Base-by-base conservation (phyloP, 2,329 filamentous ascomycete genomes). In the Waltergamsia citrina region DNA sequence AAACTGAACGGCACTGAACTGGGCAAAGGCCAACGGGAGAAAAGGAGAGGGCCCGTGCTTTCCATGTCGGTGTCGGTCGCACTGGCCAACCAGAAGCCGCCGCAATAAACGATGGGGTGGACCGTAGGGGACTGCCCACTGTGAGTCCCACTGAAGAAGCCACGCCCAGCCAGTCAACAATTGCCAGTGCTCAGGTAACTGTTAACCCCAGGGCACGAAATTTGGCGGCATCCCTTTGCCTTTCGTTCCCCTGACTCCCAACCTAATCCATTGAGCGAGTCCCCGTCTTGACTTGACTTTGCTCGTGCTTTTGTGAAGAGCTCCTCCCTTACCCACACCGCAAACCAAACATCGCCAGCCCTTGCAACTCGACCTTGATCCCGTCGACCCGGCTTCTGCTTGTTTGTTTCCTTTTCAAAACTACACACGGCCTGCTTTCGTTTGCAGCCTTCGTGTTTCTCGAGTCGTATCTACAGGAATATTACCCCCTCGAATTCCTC, bases 131-230 rank as follows among this genome's bases (percentile, higher is more conserved):
- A 17, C 29, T 33, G 17, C 17, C 18, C 32, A 33, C 26, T n/a
- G n/a, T n/a, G n/a, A n/a, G 24, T 10, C 5, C 15, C 24, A 26
- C 24, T 26, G 24, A n/a, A 26, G 12, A n/a, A 26, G 24, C 15
- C 25, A 27, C n/a, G 16, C 8, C 29, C 32, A 43, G 43, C 37
- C 47, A 37, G 41, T 34, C 36, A 23, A 30, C 33, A 30, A 36
- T 38, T 32, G 36, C 39, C 37, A 39, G 43, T 39, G 28, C 7
- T 10, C n/a, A n/a, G n/a, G n/a, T n/a, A n/a, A n/a, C n/a, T n/a
- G n/a, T n/a, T n/a, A 41, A 46, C 36, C 42, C 44, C 47, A 51
- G 44, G 46, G 43, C 44, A 52, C 50, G 53, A 51, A 57, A 43
- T 46, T 49, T 44, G 42, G 30, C 25, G 35, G 23, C 30, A 24